Base-by-base conservation (phyloP, 2,329 filamentous ascomycete species). In the Tolypocladium amazonense region DNA sequence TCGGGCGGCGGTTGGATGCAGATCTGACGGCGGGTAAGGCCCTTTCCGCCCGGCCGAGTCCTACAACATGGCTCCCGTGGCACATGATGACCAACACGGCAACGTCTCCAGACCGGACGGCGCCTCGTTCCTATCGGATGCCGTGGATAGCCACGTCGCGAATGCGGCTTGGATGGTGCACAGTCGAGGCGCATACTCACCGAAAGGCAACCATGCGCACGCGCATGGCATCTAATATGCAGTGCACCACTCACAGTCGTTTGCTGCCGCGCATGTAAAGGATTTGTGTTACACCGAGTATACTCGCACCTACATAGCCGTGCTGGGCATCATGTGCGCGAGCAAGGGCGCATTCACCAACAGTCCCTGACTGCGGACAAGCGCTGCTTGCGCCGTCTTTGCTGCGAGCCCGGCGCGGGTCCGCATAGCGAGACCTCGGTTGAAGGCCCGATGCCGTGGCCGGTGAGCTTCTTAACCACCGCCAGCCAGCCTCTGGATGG, bases 21-120 rank as follows among this genome's bases (percentile, higher is more conserved):
- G 58, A 50, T 59, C 53, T 59, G 53, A 59, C 58, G 58, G 58
- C 58, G 58, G 58, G 53, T 50, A 56, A 50, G 33, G 58, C 58
- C 58, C 50, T 23, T 30, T 9, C 39, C 50, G 39, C 58, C 58
- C 52, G 39, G 38, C 52, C 52, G 58, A 43, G 39, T 37, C 25
- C 50, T 58, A 39, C 56, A 52, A 38, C 45, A 58, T 39, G 43
- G 23, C 33, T 45, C 25, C 50, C 35, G 38, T 52, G 35, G 38
- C 39, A 55, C 52, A 56, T 38, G 27, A 59, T 55, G 52, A 20
- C 38, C 39, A 47, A 3, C 25, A 37, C 15, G 50, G 52, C 41
- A 25, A 18, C 52, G 47, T 47, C 37, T 56, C 50, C 37, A 39
- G 50, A 39, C 58, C 52, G 52, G 58, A n/a, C 50, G 58, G 58